phyloP scores from a whole-genome alignment of 2,329 filamentous ascomycete genomes.

The Harringtonia lauricola region DNA sequence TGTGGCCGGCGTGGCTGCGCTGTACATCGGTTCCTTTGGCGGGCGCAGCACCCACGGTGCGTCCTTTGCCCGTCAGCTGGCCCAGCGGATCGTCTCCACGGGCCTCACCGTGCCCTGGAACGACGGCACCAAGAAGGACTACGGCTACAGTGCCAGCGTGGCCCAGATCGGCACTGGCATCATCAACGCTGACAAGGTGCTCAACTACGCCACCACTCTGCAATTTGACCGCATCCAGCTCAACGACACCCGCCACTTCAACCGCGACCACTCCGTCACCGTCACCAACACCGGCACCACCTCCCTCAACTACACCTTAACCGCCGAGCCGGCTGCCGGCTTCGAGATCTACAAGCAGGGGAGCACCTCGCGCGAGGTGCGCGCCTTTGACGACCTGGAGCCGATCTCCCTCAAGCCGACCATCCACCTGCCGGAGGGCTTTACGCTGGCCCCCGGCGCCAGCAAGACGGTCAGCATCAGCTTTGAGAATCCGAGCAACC shows the following conservation, averaged over 20 bases:
- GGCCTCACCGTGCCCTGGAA: slow-evolving; percentile 38
- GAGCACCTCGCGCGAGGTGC: neutral
- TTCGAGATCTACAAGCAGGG: too few species aligned
- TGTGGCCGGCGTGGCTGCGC: slow-evolving; percentile 34
- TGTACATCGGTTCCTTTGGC: slow-evolving; percentile 31
- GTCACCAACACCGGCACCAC: slow-evolving; percentile 41
- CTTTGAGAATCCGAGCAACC: slow-evolving; percentile 8
- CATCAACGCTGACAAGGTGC: slow-evolving; percentile 42
- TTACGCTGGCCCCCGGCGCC: neutral
- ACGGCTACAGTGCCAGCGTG: slow-evolving; percentile 37
- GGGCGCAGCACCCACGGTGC: slow-evolving; percentile 7
- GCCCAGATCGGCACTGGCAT: slow-evolving; percentile 50
- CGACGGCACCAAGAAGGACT: slow-evolving; percentile 23
- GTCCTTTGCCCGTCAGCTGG: slow-evolving; percentile 26
- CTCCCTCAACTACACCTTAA: slow-evolving; percentile 39
- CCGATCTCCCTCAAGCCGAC: neutral
- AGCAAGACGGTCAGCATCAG: slow-evolving; percentile 8
- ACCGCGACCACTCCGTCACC: slow-evolving; percentile 35
- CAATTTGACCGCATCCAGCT: slow-evolving; percentile 44
- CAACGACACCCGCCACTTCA: slow-evolving; percentile 51
- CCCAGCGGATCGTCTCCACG: slow-evolving; percentile 21
- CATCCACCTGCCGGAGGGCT: neutral
- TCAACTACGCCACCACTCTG: slow-evolving; percentile 37
- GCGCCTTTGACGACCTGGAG: neutral
- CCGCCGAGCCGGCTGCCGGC: slow-evolving; percentile 32